Base-by-base conservation (phyloP, 176 grass and related monocot species). In the Poa pratensis region DNA sequence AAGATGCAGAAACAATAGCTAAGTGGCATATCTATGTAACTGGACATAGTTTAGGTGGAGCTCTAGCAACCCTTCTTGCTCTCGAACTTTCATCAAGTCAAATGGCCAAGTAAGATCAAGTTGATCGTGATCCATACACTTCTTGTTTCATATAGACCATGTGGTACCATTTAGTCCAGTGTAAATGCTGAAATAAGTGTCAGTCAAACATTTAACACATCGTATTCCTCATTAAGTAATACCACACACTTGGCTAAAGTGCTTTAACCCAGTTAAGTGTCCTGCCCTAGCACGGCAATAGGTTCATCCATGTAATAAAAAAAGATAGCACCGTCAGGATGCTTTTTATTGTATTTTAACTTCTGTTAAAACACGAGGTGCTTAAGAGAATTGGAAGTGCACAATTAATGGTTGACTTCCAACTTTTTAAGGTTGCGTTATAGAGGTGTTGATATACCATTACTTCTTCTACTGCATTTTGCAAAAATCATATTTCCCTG, bases 21-120 rank as follows among this genome's bases (percentile, higher is more conserved):
- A 93, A 64, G 63, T 98, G 93, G 96, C 91, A 98, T 64, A 45
- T 98, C 43, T 98, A 92, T 90, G 84, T 98, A 65, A 98, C 89
- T 76, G 96, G 96, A 88, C 93, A 98, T 88, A 98, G 96, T 89
- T 92, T 98, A 95, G 96, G 96, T 78, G 96, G 96, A 78, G 96
- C 96, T 79, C 87, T 98, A 26, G 87, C 96, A 80, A 98, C 93
- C 14, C 89, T 98, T 86, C 93, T 98, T 64, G 93, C 93, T 83
- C 91, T 98, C 60, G 96, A 98, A 84, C 91, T 98, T 77, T 98
- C 93, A 85, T 90, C 87, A 63, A 95, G 91, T 81, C 91, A 75
- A 84, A 95, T 95, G 93, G 87, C 89, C 83, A 93, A 93, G 96
- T 98, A 78, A 85, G 87, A 89, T 88, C 39, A 86, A 83, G 50